Percentiles rank a stretch among this genome's conserved stretches.
Evolutionary conservation across 768 basidiomycete species (phyloP).

Genomic region (Suillus cothurnatus): DNA sequence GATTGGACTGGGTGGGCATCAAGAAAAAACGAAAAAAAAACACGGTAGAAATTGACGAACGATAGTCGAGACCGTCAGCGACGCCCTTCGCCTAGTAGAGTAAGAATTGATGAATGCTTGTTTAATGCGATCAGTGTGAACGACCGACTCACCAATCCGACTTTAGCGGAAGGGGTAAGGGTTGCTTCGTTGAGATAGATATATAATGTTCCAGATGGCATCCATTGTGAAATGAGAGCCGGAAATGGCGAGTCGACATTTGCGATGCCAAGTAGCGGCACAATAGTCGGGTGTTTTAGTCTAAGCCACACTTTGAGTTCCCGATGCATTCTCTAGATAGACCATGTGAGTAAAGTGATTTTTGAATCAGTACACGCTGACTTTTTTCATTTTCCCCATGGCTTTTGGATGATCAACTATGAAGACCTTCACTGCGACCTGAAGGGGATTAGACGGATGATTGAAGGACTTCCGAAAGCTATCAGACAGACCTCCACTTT

Average conservation of each 20-base stretch:
- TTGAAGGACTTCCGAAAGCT: no score
- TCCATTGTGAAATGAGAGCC: neutral
- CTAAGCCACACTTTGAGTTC: slow-evolving; percentile 24
- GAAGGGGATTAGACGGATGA: neutral
- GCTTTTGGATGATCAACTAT: neutral
- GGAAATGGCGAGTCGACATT: neutral
- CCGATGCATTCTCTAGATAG: slow-evolving; percentile 15
- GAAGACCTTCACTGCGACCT: neutral
- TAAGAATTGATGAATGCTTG: neutral
- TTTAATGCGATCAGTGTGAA: neutral
- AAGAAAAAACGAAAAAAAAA: neutral
- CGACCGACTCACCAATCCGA: neutral
- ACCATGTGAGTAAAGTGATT: neutral
- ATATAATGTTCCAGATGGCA: neutral
- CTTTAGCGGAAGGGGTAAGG: neutral
- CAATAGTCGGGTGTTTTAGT: slow-evolving; percentile 20
- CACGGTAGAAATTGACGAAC: neutral
- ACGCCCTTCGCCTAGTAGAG: neutral
- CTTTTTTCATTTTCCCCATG: neutral
- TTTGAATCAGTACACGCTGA: neutral
- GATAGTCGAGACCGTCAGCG: neutral
- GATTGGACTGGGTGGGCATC: neutral
- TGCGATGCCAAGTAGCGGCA: slow-evolving; percentile 20
- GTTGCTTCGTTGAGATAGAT: neutral
- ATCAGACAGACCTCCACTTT: neutral